These are phyloP conservation scores for Raffaelea arxii DNA, from an alignment of 2,329 filamentous ascomycete species.

Conservation along the genomic window DNA sequence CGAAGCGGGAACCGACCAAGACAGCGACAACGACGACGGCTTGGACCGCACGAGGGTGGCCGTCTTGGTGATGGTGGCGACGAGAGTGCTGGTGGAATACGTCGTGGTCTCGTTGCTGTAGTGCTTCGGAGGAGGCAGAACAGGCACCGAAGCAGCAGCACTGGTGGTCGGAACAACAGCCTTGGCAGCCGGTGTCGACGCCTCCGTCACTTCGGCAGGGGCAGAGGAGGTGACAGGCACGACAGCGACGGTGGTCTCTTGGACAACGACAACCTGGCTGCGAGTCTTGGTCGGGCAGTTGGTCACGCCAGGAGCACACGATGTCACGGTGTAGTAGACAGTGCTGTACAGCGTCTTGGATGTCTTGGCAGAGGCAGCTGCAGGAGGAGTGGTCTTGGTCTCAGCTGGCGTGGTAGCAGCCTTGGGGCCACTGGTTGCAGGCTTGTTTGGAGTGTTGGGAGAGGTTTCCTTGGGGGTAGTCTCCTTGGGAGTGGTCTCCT, in stretches of 20 bases:
- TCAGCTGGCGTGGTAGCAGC: neutral
- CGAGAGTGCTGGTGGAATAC: no score
- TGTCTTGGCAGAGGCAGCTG: neutral
- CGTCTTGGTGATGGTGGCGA: neutral
- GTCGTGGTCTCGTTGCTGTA: no score
- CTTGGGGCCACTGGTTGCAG: no score
- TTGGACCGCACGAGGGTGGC: no score
- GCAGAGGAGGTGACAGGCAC: neutral
- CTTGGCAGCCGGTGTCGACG: neutral
- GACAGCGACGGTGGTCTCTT: neutral
- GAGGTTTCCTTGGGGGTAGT: neutral
- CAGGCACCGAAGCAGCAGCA: no score
- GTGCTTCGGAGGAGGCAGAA: no score
- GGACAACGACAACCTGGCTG: neutral
- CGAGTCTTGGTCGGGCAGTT: neutral
- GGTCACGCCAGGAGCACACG: neutral
- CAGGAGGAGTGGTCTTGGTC: neutral
- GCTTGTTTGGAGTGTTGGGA: neutral
- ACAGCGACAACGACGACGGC: no score
- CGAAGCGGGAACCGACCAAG: no score
- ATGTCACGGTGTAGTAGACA: neutral
- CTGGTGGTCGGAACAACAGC: neutral
- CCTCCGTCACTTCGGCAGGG: neutral
- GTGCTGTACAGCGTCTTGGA: neutral
- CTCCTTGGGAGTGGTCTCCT: neutral